Base-by-base conservation (phyloP, 1,284 basidiomycete species). In the Sanghuangporus baumii region DNA sequence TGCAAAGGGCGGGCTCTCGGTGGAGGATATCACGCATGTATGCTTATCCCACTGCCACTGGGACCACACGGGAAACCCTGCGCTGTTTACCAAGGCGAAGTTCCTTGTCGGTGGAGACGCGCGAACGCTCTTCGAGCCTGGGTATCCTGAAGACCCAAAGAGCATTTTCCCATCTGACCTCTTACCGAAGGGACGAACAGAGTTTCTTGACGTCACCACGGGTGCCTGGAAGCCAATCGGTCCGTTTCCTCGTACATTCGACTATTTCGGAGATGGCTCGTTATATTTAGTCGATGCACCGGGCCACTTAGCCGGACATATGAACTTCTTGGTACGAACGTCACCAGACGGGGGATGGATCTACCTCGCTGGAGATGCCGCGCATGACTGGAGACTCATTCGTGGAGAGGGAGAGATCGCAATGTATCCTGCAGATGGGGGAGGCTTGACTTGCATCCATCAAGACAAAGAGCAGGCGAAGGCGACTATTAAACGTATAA, bases 201-300 rank as follows among this genome's bases (percentile, higher is more conserved):
- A 67, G 34, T 79, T 74, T 67, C 69, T 81, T 70, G 1, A 68
- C 67, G 8, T 68, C 67, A 14, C 74, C 74, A 73, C 71, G 68
- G 57, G 72, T 72, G 16, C 23, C 2, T 65, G 63, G 63, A 58
- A 37, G 31, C 67, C 68, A 12, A 64, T 86, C 40, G 83, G 82
- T 0, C 79, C 81, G 3, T 86, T 85, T 70, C 77, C 79, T 6
- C 75, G 72, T 50, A 78, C 79, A 6, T 67, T 79, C 34, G 84
- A 87, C 71, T 79, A 78, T 65, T 84, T 79, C 67, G 78, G 77
- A 14, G 85, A 87, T 65, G 85, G 84, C 2, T 81, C 79, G 65
- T 63, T 84, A 47, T 83, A 84, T 68, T 72, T 87, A 61, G 73
- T 86, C 60, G 79, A 86, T 66, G 76, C 83, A 6, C 79, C 81